A percentile compares a stretch with the other conserved stretches of the same genome.
These are phyloP conservation scores for Xylaria sp. DNA, from an alignment of 2,329 filamentous ascomycete species.

Conservation along the genomic window DNA sequence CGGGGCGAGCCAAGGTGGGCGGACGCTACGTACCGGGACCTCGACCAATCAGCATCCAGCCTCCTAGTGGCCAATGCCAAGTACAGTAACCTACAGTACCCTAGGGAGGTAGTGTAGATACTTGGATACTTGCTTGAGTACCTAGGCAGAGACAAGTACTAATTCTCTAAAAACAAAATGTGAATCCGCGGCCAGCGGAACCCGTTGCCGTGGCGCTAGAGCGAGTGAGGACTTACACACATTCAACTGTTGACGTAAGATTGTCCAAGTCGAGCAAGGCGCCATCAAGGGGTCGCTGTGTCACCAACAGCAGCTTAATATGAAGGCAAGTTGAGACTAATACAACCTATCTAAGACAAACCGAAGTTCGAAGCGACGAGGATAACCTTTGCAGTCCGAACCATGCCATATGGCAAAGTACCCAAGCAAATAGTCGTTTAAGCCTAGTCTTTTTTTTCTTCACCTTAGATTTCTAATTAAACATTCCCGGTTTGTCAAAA, in stretches of 20 bases:
- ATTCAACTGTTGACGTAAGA: conserved; percentile 24
- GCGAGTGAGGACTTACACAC: conserved; percentile 13
- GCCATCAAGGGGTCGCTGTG: background rate
- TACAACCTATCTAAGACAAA: background rate
- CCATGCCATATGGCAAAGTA: background rate
- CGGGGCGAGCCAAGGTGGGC: background rate
- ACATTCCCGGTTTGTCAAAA: conserved; percentile 34
- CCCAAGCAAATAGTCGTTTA: background rate
- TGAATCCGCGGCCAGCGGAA: conserved; percentile 23
- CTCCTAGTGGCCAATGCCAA: background rate
- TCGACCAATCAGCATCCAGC: background rate
- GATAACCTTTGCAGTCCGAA: background rate
- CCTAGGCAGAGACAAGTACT: too few species aligned
- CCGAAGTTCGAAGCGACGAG: conserved; percentile 10
- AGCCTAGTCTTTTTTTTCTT: conserved; percentile 12
- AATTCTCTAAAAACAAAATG: conserved; percentile 2
- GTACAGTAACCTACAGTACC: background rate
- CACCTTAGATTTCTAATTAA: conserved; percentile 25
- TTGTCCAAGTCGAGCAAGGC: background rate
- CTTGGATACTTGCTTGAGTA: background rate
- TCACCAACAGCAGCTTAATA: background rate
- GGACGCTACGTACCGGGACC: background rate
- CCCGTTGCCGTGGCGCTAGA: conserved; percentile 34
- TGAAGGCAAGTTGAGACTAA: background rate
- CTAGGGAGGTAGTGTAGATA: background rate